Base-by-base conservation (phyloP, 2,329 filamentous ascomycete species). In the Fusarium keratoplasticum region DNA sequence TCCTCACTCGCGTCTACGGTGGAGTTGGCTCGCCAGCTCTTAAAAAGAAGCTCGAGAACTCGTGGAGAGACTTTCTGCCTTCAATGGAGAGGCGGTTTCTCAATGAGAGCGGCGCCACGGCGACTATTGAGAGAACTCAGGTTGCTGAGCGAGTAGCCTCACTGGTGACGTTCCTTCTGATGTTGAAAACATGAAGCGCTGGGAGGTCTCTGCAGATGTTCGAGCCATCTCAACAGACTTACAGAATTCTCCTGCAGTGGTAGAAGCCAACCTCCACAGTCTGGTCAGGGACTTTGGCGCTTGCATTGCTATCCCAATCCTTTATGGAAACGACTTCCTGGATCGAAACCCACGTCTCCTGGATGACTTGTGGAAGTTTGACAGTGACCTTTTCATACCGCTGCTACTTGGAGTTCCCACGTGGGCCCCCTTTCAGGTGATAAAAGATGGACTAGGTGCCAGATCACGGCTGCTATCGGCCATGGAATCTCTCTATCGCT, bases 311-410 rank as follows among this genome's bases (percentile, higher is more conserved):
- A 75, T 77, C 7, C 73, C 76, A 3, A 47, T 73, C 0, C 63
- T 78, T 9, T 77, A 76, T 27, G 76, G 76, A 4, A 62, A 77
- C 16, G 73, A 77, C 20, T 35, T 78, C 1, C 61, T 78, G 1
- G 65, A 75, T 10, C 61, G 65, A 4, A 63, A 71, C 16, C 71
- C 68, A 3, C 9, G 18, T 1, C 31, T 78, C 0, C 64, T 78
- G 0, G 66, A 74, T 10, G 76, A 78, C 20, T 69, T 78, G 18
- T 78, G 74, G 69, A 66, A 62, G 7, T 78, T 78, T 16, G 76
- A 78, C n/a, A 76, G 74, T 29, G 64, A 78, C 2, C 13, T 72
- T 3, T 78, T 78, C 10, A 62, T 67, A 9, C 38, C 78, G 3
- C 64, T 78, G 4, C 66, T 76, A 63, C 59, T 77, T 9, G 76